Evolutionary conservation across 768 basidiomycete genomes (phyloP), one percentile per base, ranked within the genome.

Genomic region (Leccinum variicolor): DNA sequence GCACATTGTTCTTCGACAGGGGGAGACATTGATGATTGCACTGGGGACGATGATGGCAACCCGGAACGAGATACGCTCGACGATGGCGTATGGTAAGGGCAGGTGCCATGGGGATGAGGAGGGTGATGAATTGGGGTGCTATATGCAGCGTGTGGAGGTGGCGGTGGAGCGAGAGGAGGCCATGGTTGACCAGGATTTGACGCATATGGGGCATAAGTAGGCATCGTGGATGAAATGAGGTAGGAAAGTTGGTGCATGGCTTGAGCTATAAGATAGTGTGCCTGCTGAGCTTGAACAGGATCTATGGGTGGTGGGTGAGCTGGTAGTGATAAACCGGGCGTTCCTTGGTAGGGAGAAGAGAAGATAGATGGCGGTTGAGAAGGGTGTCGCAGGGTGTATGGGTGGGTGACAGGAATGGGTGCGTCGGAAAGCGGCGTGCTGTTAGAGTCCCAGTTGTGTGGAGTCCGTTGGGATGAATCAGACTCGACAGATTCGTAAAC

Each of bases 11-110:
- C 68, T 53, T 61, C 67, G 15, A 66, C 60, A 48, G 71, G 50
- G 19, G 80, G 75, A 26, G 79, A 73, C 4, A 77, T 75, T 1
- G 75, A 75, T n/a, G 62, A 62, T 13, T 54, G 65, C 54, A 78
- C 71, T 3, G 83, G 79, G 4, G 83, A 81, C 45, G 80, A 80
- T 6, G 84, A 80, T 4, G 84, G 82, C n/a, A 81, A 61, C 1
- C 78, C 79, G 8, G 76, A 80, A 52, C 62, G 65, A 17, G 84
- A 81, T 52, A 77, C 72, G 41, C 72, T 72, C 3, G 83, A 80
- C 54, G 82, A 74, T 53, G 58, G 64, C 26, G 57, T 62, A 41
- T 56, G 66, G 60, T 61, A 60, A 26, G 51, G 52, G 11, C 65
- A 64, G 0, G 66, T 51, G 49, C 61, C 58, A 50, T 67, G 69